phyloP scores from a whole-genome alignment of 2,329 filamentous ascomycete genomes.

The Calcarisporium arbuscula region DNA sequence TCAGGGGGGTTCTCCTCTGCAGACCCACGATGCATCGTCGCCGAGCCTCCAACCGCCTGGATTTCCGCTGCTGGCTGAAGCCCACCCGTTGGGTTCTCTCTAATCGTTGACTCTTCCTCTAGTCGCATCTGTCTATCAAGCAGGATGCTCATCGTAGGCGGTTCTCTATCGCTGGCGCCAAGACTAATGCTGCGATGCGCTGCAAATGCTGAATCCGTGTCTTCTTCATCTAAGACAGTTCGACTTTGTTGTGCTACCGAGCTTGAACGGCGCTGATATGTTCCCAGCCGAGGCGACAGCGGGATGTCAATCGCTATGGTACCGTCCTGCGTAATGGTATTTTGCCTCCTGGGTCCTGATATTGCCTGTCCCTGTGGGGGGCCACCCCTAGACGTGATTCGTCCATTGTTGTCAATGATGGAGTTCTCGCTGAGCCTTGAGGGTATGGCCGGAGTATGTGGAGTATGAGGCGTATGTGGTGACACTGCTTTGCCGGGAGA shows the following conservation, averaged over 20 bases:
- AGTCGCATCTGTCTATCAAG: slow-evolving; percentile 38
- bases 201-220: slow-evolving; percentile 53
- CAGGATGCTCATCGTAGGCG: slow-evolving; percentile 58
- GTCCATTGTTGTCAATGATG: slow-evolving; percentile 40
- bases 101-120: slow-evolving; percentile 23
- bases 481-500: slow-evolving; percentile 88
- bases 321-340: slow-evolving; percentile 40
- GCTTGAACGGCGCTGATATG: slow-evolving; percentile 56
- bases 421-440: slow-evolving; percentile 90
- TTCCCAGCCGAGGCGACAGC: slow-evolving; percentile 56
- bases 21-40: slow-evolving; percentile 33
- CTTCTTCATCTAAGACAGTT: slow-evolving; percentile 49
- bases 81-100: slow-evolving; percentile 13
- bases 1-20: slow-evolving; percentile 42
- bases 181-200: slow-evolving; percentile 62
- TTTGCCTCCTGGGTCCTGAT: slow-evolving; percentile 27
- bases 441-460: slow-evolving; percentile 88
- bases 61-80: slow-evolving; percentile 39
- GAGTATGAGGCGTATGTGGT: slow-evolving; percentile 82
- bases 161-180: slow-evolving; percentile 57
- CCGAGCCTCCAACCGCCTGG: slow-evolving; percentile 29
- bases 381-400: slow-evolving; percentile 22
- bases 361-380: slow-evolving; percentile 18
- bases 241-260: slow-evolving; percentile 62
- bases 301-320: slow-evolving; percentile 69